Evolutionary conservation across 2,329 filamentous ascomycete genomes (phyloP).

Genomic region (Amesomyces nigricolor): DNA sequence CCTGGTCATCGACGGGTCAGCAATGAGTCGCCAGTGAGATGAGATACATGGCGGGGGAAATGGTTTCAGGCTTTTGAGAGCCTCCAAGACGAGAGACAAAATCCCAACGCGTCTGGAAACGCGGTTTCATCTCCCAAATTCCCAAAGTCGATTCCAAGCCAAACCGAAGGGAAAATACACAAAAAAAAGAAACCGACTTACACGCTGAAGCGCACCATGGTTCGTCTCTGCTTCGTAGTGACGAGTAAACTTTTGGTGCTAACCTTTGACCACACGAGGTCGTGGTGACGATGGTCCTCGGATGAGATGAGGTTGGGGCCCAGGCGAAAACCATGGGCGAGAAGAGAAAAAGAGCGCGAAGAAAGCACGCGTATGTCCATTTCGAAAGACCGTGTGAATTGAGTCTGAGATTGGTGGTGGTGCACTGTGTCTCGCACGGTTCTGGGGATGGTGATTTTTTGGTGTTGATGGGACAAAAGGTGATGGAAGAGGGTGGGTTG

Average conservation of each 20-base stretch:
- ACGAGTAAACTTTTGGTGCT: too few species aligned
- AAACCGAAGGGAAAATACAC: too few species aligned
- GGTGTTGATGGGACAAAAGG: slow-evolving; percentile 1
- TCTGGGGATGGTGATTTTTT: not conserved
- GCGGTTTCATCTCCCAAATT: too few species aligned
- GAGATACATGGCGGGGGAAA: not conserved
- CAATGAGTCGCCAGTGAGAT: not conserved
- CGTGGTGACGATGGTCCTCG: not conserved
- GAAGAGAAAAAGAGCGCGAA: not conserved
- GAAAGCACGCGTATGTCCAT: not conserved
- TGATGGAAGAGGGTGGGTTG: too few species aligned
- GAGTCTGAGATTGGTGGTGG: not conserved
- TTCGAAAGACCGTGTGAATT: not conserved
- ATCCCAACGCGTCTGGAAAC: too few species aligned
- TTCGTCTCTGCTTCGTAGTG: not conserved
- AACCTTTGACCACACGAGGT: not conserved
- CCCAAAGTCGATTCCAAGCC: too few species aligned
- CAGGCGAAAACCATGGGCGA: not conserved
- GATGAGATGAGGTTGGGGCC: not conserved
- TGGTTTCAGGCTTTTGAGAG: too few species aligned
- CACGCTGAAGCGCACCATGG: slow-evolving; percentile 6
- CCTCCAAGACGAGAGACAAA: too few species aligned
- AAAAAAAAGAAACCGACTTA: not conserved
- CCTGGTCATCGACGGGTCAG: slow-evolving; percentile 3
- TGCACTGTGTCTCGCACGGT: not conserved